Base-by-base conservation (phyloP, 768 basidiomycete species). In the Collybiopsis luxurians region DNA sequence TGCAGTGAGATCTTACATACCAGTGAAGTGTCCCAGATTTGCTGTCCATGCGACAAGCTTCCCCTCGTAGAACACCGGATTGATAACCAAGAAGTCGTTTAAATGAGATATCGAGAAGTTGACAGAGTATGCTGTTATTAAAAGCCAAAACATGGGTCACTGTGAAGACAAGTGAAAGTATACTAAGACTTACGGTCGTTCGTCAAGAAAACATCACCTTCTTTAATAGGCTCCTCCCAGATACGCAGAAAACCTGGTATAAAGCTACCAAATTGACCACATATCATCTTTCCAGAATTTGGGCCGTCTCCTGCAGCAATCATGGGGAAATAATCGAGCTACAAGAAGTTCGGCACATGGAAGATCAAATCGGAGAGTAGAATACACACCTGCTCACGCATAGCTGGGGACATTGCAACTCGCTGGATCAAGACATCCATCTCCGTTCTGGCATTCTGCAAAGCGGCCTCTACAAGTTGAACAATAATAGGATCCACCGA, bases 241-340 rank as follows among this genome's bases (percentile, higher is more conserved):
- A 60, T 63, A 21, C 60, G 53, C 15, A 70, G 61, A 55, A 70
- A 70, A 59, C 61, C 69, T 45, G 65, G 66, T 48, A 70, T 67
- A 47, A 69, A 70, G 31, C 66, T 66, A 17, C 68, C 68, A 52
- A 69, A 69, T 42, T 69, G 68, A 6, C 68, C 68, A 42, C 65
- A 63, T 5, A 69, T 63, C 68, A 67, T 67, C 53, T 66, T 66
- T 2, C 68, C 68, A 31, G 60, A 60, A 46, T 69, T 62, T 38
- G 58, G 61, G 24, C 68, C 68, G 15, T 66, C 63, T 1, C 68
- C 68, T 45, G 66, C 68, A 19, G 65, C 63, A 51, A 69, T 69
- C 67, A 67, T 67, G 3, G 68, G 68, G 56, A 69, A 69, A 53
- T 69, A 57, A 45, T 67, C 64, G 42, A 64, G 56, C 59, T 64